Evolutionary conservation across 257 asterid genomes (phyloP).

Genomic region (Asclepias syriaca): DNA sequence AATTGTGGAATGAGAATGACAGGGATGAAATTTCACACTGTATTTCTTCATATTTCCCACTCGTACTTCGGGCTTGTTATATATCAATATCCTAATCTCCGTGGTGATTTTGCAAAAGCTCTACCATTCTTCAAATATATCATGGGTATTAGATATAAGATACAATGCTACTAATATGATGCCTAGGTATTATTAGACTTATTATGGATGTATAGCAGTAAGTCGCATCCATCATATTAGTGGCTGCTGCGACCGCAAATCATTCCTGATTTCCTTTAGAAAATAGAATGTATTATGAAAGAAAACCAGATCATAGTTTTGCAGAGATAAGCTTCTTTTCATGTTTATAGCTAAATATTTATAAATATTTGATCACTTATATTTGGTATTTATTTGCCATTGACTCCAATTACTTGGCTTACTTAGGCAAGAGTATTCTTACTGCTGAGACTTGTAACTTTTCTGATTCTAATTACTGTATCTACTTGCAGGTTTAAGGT

Average conservation of each 20-base stretch:
- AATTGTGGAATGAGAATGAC: background rate
- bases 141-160: background rate
- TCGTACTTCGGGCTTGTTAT: background rate
- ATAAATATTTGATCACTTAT: background rate
- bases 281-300: background rate
- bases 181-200: background rate
- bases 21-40: background rate
- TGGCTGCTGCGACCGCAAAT: background rate
- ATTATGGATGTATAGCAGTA: background rate
- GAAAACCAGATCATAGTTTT: background rate
- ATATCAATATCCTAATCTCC: background rate
- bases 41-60: background rate
- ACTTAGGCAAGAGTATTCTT: background rate
- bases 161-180: background rate
- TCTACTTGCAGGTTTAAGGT: conserved; percentile 57
- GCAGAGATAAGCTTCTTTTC: background rate
- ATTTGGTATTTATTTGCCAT: background rate
- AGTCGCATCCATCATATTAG: background rate
- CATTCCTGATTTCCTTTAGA: background rate
- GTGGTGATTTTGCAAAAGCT: background rate
- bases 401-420: background rate
- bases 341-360: background rate
- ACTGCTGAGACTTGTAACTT: background rate
- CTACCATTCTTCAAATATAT: background rate
- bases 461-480: background rate